Evolutionary conservation across 1,284 basidiomycete genomes (phyloP).

Genomic region (Pascua guehoae): DNA sequence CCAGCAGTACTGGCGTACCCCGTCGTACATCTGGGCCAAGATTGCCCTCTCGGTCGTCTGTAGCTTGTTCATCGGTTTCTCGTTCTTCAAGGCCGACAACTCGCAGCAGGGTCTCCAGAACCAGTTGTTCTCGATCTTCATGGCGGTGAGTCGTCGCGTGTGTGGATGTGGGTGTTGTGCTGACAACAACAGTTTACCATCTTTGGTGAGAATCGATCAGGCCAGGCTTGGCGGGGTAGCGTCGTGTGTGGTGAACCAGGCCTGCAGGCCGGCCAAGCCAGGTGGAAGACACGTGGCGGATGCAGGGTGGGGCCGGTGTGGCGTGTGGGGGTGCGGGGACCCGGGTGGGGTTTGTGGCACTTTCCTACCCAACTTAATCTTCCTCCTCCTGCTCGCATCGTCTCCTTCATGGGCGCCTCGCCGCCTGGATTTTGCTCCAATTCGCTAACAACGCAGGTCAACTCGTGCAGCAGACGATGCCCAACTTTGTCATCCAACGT

Average conservation of each 20-base stretch:
- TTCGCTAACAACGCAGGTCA: conserved; percentile 21
- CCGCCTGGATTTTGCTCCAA: no score
- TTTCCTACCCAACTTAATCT: no score
- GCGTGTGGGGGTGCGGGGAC: no score
- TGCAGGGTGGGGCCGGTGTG: no score
- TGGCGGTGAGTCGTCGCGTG: conserved; percentile 25
- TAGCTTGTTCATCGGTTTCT: conserved; percentile 53
- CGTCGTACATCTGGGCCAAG: conserved; percentile 74
- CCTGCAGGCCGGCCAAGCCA: no score
- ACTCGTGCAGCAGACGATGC: conserved; percentile 50
- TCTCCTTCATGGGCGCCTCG: no score
- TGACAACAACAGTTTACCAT: conserved; percentile 33
- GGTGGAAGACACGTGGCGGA: no score
- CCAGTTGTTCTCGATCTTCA: conserved; percentile 64
- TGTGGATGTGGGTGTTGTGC: no score
- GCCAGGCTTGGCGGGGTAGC: no score
- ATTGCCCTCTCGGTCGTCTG: conserved; percentile 52
- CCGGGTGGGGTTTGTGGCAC: no score
- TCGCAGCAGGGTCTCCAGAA: conserved; percentile 72
- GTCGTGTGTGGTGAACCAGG: no score
- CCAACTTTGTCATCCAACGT: conserved; percentile 53
- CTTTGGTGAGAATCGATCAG: conserved; percentile 26
- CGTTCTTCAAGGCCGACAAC: conserved; percentile 64
- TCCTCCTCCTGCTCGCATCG: no score
- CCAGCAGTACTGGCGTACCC: conserved; percentile 60